These are phyloP conservation scores for Nidularia pulvinata DNA, from an alignment of 768 basidiomycete genomes.

Conservation along the genomic window DNA sequence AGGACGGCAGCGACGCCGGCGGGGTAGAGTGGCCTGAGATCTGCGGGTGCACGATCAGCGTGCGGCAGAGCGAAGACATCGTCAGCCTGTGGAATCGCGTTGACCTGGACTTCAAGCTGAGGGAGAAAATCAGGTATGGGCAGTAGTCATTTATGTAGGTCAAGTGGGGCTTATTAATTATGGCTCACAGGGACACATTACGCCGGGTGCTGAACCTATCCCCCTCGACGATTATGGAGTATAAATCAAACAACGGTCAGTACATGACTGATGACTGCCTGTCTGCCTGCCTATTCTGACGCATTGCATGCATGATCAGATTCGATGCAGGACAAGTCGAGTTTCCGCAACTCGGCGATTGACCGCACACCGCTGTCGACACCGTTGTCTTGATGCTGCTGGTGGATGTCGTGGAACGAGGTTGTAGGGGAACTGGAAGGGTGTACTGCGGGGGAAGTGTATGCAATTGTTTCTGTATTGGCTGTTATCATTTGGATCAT, in stretches of 20 bases:
- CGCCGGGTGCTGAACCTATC: conserved; percentile 76
- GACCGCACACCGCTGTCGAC: conserved; percentile 37
- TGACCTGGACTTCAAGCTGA: conserved; percentile 73
- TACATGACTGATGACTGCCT: not conserved
- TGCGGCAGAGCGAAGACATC: conserved; percentile 93
- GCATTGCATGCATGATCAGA: conserved; percentile 38
- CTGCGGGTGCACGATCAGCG: conserved; percentile 94
- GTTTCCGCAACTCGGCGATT: conserved; percentile 70
- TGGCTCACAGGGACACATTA: conserved; percentile 68
- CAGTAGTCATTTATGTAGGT: not conserved
- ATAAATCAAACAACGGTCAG: conserved; percentile 90
- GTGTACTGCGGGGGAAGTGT: too few species aligned
- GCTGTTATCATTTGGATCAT: not conserved
- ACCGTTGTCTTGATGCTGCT: not conserved
- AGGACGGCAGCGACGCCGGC: conserved; percentile 31
- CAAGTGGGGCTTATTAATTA: conserved; percentile 3
- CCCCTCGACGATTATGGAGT: conserved; percentile 83
- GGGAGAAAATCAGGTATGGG: conserved; percentile 81
- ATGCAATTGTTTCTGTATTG: not conserved
- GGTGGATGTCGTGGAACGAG: not conserved
- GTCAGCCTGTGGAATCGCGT: conserved; percentile 90
- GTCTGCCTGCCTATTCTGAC: not conserved
- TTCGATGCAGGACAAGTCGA: conserved; percentile 88
- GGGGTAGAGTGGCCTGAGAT: conserved; percentile 73
- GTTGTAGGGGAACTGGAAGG: too few species aligned